Base-by-base conservation (phyloP, 768 basidiomycete species). In the Lactifluus echinatus region DNA sequence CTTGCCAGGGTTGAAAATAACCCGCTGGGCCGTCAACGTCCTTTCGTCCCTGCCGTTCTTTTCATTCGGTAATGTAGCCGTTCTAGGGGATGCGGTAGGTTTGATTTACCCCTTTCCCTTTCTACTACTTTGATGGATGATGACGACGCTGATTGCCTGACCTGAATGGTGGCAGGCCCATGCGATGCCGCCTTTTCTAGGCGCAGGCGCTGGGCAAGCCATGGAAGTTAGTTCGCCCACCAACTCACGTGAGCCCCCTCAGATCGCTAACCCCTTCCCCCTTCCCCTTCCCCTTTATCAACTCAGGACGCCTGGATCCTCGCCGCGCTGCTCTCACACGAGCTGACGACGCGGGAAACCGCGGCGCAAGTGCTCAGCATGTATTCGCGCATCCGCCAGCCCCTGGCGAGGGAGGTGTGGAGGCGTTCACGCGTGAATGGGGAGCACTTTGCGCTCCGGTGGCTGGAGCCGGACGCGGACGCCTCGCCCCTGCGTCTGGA, bases 1-100 rank as follows among this genome's bases (percentile, higher is more conserved):
- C 29, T 4, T 53, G 24, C 37, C 29, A 29, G 46, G 62, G 59
- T 43, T 61, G 19, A 47, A 17, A 29, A 36, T 46, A 24, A 68
- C 75, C 23, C 70, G 79, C 36, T 88, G 87, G 87, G 83, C 82
- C 0, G 76, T 89, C 29, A 81, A 86, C 64, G 76, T 73, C 4
- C 70, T 81, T 2, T 74, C 72, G 50, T 77, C 82, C 6, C 67
- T 88, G 21, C 71, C 71, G 0, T 72, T 79, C 8, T 79, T 76
- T 52, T 74, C 77, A 2, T 73, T 73, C n/a, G 81, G 79, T 17
- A 69, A 76, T 10, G 82, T 84, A 70, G 73, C 71, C 64, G 56
- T 78, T 14, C 46, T 78, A 8, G 75, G 76, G 0, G 75, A 78
- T 59, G 73, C 76, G 11, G 70, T 70, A 50, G 12, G 69, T 58